Base-by-base conservation (phyloP, 495 filamentous ascomycete species). In the Jackrogersella minutella region DNA sequence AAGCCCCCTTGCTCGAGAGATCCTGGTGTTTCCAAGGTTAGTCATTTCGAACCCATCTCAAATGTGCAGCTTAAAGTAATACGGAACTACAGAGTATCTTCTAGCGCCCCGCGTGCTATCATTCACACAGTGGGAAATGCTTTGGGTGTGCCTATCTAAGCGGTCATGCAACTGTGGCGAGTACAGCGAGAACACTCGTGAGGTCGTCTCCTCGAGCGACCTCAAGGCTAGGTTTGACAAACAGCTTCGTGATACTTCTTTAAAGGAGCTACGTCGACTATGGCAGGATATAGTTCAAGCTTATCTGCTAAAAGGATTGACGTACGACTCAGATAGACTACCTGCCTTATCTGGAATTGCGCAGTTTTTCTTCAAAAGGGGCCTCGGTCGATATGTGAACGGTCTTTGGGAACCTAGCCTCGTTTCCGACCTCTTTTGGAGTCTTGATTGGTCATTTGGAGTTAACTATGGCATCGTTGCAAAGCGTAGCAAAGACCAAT, bases 21-120 rank as follows among this genome's bases (percentile, higher is more conserved):
- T 65, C 53, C 1, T 65, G 62, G 62, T 65, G 62, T 36, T 65
- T 65, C 14, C 62, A 65, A 58, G 61, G 61, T 64, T 24, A 13
- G 52, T 44, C 13, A 30, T 1, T 53, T 30, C 13, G 14, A 17
- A 16, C 3, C 21, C 16, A 28, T 36, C 21, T 21, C 14, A 34
- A 13, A n/a, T 2, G 37, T 2, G 30, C 7, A 31, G 5, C 26
- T 13, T 0, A 13, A 14, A 44, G 3, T 59, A 40, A 30, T 9
- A 59, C 44, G 13, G 13, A 39, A 31, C 2, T 26, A 21, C 40
- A 62, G 62, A 65, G 10, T 65, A 65, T 46, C 54, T 65, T 11
- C 46, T 65, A n/a, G 44, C 62, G 21, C 53, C 62, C 7, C 62
- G 62, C 26, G 62, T 65, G 0, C 13, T 65, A 9, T 58, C 54